Base-by-base conservation (phyloP, 2,329 filamentous ascomycete genomes). In the Penicillium sp. region DNA sequence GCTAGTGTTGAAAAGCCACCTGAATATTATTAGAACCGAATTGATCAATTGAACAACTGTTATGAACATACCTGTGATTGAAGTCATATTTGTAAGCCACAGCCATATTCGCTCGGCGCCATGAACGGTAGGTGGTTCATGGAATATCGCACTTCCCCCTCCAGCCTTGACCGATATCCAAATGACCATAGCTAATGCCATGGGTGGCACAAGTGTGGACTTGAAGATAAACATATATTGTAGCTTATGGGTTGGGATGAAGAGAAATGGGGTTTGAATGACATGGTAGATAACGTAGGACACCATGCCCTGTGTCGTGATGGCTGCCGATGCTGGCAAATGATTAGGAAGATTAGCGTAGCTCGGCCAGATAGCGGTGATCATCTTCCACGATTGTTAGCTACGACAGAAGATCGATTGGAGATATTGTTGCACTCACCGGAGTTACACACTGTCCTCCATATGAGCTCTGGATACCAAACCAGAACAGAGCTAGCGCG, bases 321-420 rank as follows among this genome's bases (percentile, higher is more conserved):
- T 67, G 21, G 52, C 63, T n/a, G 60, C 63, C 6, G 57, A 58
- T 45, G n/a, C 55, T 10, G 65, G 63, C 3, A 68, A 47, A 26
- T 75, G 71, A 62, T 87, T 87, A 0, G 77, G 75, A 11, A 86
- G 74, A 0, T 75, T 74, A 1, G 77, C 70, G 61, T 84, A 87
- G 10, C 78, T 81, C 0, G 85, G 84, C 81, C 83, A 86, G 51
- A 79, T 77, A 11, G 79, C 75, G 3, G 68, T 70, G 27, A 81
- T 66, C 64, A 82, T 78, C 55, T 37, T 4, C 19, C 16, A 37
- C 29, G 5, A 1, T 37, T 37, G 7, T 37, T n/a, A 37, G 35
- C 35, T 9, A 31, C 29, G 27, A 31, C 8, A n/a, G 2, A 5
- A 8, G 7, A 6, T 3, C 6, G 3, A 37, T n/a, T 9, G 8